Conservation (phyloP, 1,139 yeast species). For the Arxiozyma bovina region DNA sequence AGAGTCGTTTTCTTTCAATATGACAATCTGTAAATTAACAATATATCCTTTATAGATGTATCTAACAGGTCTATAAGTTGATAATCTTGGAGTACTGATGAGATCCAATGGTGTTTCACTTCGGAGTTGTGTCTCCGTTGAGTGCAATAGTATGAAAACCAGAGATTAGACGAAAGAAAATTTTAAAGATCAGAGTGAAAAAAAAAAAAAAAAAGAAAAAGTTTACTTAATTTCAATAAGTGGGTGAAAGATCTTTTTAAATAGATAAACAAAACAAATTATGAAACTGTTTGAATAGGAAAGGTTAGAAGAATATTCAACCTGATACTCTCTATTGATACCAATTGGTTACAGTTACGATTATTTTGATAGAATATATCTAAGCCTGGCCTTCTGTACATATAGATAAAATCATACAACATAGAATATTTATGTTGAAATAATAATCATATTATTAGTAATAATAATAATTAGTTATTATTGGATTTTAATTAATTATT, state of each 20-base stretch:
- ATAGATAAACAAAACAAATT: neutral
- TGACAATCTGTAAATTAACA: too few relatives aligned
- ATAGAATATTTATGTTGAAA: conserved; percentile 1
- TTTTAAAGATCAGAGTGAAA: neutral
- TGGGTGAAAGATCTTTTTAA: neutral
- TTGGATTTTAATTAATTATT: neutral
- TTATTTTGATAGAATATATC: neutral
- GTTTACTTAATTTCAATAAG: neutral
- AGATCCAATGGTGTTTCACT: too few relatives aligned
- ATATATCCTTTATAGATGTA: too few relatives aligned
- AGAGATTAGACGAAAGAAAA: neutral
- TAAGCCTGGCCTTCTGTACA: neutral
- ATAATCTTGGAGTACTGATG: too few relatives aligned
- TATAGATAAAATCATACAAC: neutral
- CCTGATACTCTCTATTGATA: too few relatives aligned
- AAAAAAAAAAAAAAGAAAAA: too few relatives aligned
- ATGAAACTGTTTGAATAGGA: neutral
- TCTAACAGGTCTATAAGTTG: too few relatives aligned
- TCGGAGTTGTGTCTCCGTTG: too few relatives aligned
- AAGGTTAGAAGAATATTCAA: neutral
- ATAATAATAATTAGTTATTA: too few relatives aligned
- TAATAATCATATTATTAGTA: neutral
- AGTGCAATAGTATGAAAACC: neutral
- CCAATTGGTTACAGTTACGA: neutral
- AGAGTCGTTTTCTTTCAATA: too few relatives aligned